Percentiles rank a stretch among this genome's conserved stretches.
These are phyloP conservation scores for Trichothecium roseum DNA, from an alignment of 2,329 filamentous ascomycete genomes.

Conservation along the genomic window DNA sequence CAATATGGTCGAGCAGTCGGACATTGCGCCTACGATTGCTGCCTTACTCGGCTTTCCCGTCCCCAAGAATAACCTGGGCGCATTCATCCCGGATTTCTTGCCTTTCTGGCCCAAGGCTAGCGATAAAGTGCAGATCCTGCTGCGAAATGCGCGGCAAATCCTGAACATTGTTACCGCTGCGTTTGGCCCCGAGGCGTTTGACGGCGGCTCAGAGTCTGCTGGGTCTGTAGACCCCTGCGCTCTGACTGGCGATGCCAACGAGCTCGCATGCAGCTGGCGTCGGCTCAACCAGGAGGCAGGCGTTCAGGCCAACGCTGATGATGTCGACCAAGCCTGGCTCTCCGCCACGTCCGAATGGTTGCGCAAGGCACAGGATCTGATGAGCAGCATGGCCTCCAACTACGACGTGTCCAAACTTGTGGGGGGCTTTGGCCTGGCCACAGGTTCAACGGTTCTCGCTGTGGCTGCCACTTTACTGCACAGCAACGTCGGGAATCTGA, in stretches of 20 bases:
- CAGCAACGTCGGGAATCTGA: too few relatives aligned
- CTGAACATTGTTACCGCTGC: constrained; percentile 65
- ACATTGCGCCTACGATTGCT: constrained; percentile 82
- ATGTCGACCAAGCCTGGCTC: constrained; percentile 28
- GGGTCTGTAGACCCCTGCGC: constrained; percentile 25
- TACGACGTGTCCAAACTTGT: constrained; percentile 63
- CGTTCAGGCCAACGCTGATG: constrained; percentile 10
- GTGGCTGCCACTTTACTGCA: constrained; percentile 14
- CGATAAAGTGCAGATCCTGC: constrained; percentile 57
- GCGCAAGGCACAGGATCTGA: constrained; percentile 59
- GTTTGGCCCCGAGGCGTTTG: constrained; percentile 43
- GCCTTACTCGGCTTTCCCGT: constrained; percentile 80
- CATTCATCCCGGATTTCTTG: constrained; percentile 72
- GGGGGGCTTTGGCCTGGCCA: constrained; percentile 29
- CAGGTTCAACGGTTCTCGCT: constrained; percentile 26
- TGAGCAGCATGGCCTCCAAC: constrained; percentile 87
- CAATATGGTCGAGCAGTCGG: constrained; percentile 78
- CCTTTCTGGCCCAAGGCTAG: constrained; percentile 51
- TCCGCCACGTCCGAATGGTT: constrained; percentile 50
- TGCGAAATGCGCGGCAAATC: constrained; percentile 74
- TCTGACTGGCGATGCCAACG: constrained; percentile 31
- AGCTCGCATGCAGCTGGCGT: constrained; percentile 61
- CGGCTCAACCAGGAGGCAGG: constrained; percentile 16
- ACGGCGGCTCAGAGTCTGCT: too few relatives aligned
- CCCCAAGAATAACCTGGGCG: constrained; percentile 80